These are phyloP conservation scores for Kodamaea jinghongensis DNA, from an alignment of 805 yeast genomes.

Conservation along the genomic window DNA sequence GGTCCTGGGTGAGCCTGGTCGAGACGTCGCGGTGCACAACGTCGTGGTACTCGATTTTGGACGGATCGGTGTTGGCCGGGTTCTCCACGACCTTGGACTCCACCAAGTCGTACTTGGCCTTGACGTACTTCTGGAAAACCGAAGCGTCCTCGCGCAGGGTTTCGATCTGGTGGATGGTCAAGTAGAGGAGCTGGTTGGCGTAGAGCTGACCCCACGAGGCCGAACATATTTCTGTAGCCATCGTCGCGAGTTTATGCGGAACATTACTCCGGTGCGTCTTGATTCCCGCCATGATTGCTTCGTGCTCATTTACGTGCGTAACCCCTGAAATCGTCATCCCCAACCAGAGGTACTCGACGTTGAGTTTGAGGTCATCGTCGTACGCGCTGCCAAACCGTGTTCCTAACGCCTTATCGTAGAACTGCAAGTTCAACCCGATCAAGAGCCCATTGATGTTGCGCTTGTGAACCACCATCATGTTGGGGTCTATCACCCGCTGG, in stretches of 20 bases:
- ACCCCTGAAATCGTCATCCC: conserved; percentile 33
- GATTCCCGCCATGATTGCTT: conserved; percentile 30
- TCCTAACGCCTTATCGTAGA: conserved; percentile 17
- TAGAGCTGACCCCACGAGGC: conserved; percentile 37
- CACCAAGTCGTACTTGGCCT: conserved; percentile 14
- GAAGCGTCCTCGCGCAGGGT: conserved; percentile 19
- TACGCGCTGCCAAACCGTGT: conserved; percentile 17
- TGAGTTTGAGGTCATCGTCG: conserved; percentile 10
- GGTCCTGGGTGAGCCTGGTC: conserved; percentile 17
- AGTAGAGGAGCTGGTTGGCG: conserved; percentile 27
- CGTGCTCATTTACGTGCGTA: conserved; percentile 18
- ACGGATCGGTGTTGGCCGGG: neutral
- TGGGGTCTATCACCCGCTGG: conserved; percentile 25
- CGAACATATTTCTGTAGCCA: conserved; percentile 33
- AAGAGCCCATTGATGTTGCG: conserved; percentile 26
- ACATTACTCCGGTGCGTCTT: conserved; percentile 27
- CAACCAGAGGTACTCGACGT: conserved; percentile 32
- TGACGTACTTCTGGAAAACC: conserved; percentile 15
- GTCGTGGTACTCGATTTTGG: conserved; percentile 4
- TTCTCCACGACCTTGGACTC: conserved; percentile 7
- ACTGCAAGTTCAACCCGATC: conserved; percentile 23
- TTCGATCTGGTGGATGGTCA: conserved; percentile 36
- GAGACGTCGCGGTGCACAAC: conserved; percentile 6
- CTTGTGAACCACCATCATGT: conserved; percentile 28
- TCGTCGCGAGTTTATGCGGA: conserved; percentile 16